These are phyloP conservation scores for Apophysomyces variabilis DNA, from an alignment of 371 early-diverging fungal species.

Conservation along the genomic window DNA sequence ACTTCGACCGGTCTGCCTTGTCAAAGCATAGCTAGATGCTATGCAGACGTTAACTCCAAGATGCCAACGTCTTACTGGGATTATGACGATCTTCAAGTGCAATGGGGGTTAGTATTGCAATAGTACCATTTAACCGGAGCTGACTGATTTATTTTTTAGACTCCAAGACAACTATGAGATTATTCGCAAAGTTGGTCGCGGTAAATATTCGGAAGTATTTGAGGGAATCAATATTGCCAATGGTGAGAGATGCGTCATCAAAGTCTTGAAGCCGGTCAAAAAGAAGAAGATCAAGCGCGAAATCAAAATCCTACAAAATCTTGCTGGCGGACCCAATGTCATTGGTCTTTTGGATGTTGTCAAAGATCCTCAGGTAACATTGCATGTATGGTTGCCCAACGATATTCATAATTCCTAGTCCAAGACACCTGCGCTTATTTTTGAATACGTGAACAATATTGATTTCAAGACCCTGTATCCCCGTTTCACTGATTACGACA, in stretches of 20 bases:
- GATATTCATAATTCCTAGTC: constrained; percentile 47
- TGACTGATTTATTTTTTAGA: constrained; percentile 42
- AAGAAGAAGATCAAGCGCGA: constrained; percentile 99
- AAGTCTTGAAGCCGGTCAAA: constrained; percentile 99
- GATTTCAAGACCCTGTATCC: constrained; percentile 77
- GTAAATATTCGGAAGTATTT: constrained; percentile 99
- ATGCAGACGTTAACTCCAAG: constrained; percentile 87
- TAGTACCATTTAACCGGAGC: background rate
- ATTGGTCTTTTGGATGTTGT: constrained; percentile 95
- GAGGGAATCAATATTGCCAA: constrained; percentile 89
- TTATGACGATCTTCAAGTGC: constrained; percentile 87
- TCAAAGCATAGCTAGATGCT: constrained; percentile 78
- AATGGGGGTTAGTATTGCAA: constrained; percentile 73
- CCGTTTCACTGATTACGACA: constrained; percentile 88
- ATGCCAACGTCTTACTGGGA: constrained; percentile 94
- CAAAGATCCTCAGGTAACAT: constrained; percentile 84
- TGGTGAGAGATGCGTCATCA: constrained; percentile 92
- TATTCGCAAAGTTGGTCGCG: constrained; percentile 95
- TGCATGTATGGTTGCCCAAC: background rate
- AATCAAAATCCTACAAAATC: constrained; percentile 97
- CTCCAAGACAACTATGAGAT: constrained; percentile 97
- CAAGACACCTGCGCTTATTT: constrained; percentile 96
- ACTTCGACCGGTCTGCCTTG: constrained; percentile 22
- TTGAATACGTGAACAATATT: constrained; percentile 90
- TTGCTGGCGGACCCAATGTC: constrained; percentile 94